Evolutionary conservation across 495 filamentous ascomycete species (phyloP).

Genomic region (Penicillium lagena): DNA sequence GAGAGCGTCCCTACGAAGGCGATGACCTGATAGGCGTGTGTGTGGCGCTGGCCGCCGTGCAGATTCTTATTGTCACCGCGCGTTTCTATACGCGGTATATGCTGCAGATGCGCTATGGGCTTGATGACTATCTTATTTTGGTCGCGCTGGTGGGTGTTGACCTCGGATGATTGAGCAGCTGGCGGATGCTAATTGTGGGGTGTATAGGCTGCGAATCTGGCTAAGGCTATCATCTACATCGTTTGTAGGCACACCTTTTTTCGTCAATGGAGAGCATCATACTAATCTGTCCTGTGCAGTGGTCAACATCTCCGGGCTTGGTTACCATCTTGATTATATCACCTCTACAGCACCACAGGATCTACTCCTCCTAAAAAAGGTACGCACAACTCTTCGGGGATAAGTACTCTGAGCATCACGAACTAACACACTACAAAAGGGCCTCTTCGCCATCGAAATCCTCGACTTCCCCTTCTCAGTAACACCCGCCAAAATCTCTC

Average conservation of each 20-base stretch:
- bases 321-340: slow-evolving; percentile 12
- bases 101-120: slow-evolving; percentile 8
- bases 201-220: slow-evolving; percentile 8
- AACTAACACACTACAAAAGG: not conserved
- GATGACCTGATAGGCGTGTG: slow-evolving; percentile 8
- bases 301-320: slow-evolving; percentile 8
- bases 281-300: slow-evolving; percentile 2
- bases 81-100: slow-evolving; percentile 23
- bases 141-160: slow-evolving; percentile 13
- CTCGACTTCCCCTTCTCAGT: slow-evolving; percentile 23
- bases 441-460: slow-evolving; percentile 13
- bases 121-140: slow-evolving; percentile 26
- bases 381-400: not conserved
- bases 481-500: slow-evolving; percentile 30
- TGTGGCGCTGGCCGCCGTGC: slow-evolving; percentile 9
- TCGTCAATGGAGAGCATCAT: not conserved
- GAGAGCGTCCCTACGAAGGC: slow-evolving; percentile 4
- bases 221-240: slow-evolving; percentile 9
- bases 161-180: not conserved
- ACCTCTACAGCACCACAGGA: slow-evolving; percentile 4
- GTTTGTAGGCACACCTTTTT: slow-evolving; percentile 3
- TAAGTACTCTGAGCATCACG: too few relatives aligned
- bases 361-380: slow-evolving; percentile 5
- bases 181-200: not conserved
- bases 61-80: slow-evolving; percentile 18